Evolutionary conservation across 352 stramenopile species (phyloP), one percentile per base, ranked within the genome.

Genomic region (Pythium utonaiense): DNA sequence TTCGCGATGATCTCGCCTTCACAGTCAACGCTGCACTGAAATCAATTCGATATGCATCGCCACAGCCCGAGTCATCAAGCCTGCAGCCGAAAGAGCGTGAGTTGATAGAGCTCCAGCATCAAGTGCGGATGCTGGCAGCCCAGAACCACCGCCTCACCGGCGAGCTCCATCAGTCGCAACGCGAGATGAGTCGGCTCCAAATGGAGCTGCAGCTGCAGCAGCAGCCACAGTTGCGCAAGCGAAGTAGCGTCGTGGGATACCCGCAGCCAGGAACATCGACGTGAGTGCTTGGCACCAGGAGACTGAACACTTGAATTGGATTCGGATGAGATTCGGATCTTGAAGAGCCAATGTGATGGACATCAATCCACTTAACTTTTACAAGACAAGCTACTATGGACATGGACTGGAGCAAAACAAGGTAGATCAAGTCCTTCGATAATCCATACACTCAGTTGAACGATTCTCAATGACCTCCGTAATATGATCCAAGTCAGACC

Each of bases 1-100:
- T 91, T 51, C 81, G 84, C 12, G 78, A 89, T 16, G 77, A 93
- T 51, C 68, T 93, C 27, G 69, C 73, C 22, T 91, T 88, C 64
- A 91, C 79, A 36, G 80, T 91, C 17, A 91, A 92, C 52, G 84
- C 84, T 7, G 80, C 80, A 10, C 74, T 93, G 30, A 85, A 85
- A 53, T 93, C 84, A 9, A 91, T 91, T 48, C 71, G 76, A 31
- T 74, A 80, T 14, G 66, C 76, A n/a, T 57, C 60, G 9, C 40
- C 65, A 27, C 71, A 72, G 0, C 42, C 54, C 8, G 73, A 76
- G 24, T 56, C 67, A 28, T 69, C 60, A 3, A 24, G 52, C 0
- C 53, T 73, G 17, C 54, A 74, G 24, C 60, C 73, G 5, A 70
- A 59, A n/a, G 70, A 78, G 21, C 60, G 67, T 25, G 69, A 78